Evolutionary conservation across 495 filamentous ascomycete species (phyloP).

Genomic region (Acidiella bohemica): DNA sequence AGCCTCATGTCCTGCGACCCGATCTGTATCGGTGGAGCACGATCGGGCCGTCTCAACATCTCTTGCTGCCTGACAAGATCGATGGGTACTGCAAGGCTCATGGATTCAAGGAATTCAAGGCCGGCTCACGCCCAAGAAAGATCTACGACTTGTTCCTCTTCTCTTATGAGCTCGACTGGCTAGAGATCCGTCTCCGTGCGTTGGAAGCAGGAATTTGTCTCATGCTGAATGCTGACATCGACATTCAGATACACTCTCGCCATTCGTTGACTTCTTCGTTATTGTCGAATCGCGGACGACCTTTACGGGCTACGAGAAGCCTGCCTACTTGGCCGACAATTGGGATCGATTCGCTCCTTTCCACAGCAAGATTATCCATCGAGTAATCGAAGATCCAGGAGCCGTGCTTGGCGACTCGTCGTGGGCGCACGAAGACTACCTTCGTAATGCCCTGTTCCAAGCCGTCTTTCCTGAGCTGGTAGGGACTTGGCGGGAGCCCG

Average conservation of each 20-base stretch:
- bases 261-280: constrained; percentile 44
- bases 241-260: constrained; percentile 36
- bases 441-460: constrained; percentile 38
- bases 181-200: constrained; percentile 46
- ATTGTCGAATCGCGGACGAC: constrained; percentile 39
- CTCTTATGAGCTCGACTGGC: constrained; percentile 43
- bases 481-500: constrained; percentile 23
- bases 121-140: constrained; percentile 26
- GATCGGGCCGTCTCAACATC: constrained; percentile 2
- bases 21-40: constrained; percentile 4
- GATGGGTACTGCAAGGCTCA: constrained; percentile 28
- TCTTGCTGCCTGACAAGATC: constrained; percentile 8
- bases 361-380: constrained; percentile 41
- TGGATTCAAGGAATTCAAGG: constrained; percentile 30
- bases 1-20: constrained; percentile 4
- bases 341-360: constrained; percentile 31
- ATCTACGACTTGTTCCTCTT: constrained; percentile 44
- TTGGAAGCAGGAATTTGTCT: no score
- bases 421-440: constrained; percentile 39
- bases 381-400: constrained; percentile 35
- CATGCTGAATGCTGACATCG: no score
- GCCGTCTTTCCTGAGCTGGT: constrained; percentile 35
- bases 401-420: constrained; percentile 16
- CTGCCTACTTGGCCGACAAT: constrained; percentile 33
- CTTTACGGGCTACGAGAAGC: constrained; percentile 39